These are phyloP conservation scores for Russula abietina DNA, from an alignment of 768 basidiomycete species.

Conservation along the genomic window DNA sequence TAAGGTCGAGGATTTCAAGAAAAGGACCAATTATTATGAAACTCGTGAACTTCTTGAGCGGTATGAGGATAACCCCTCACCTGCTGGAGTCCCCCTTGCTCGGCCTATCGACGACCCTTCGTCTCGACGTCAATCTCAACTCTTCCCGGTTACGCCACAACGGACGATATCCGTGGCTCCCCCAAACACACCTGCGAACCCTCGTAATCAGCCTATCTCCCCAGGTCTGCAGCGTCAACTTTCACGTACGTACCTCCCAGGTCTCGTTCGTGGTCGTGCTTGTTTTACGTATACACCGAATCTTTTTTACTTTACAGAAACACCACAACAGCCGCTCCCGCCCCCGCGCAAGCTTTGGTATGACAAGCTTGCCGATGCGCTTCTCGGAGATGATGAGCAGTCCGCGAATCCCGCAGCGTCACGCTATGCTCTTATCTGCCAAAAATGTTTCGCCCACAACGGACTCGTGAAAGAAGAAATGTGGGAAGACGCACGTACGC, in stretches of 20 bases:
- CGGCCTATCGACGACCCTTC: slow-evolving; percentile 32
- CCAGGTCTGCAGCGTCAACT: slow-evolving; percentile 34
- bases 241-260: slow-evolving; percentile 33
- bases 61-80: slow-evolving; percentile 63
- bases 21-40: slow-evolving; percentile 92
- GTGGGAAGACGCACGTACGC: slow-evolving; percentile 80
- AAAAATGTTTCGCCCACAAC: slow-evolving; percentile 82
- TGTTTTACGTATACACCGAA: neutral
- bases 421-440: slow-evolving; percentile 83
- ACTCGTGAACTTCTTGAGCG: slow-evolving; percentile 86
- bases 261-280: neutral
- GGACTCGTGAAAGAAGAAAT: slow-evolving; percentile 77
- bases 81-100: slow-evolving; percentile 34
- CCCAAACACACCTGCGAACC: slow-evolving; percentile 22
- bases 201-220: slow-evolving; percentile 23
- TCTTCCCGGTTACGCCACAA: slow-evolving; percentile 26
- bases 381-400: slow-evolving; percentile 75
- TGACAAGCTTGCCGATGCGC: slow-evolving; percentile 80
- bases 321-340: slow-evolving; percentile 39
- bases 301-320: slow-evolving; percentile 30
- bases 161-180: slow-evolving; percentile 29
- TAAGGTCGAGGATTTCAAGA: slow-evolving; percentile 94
- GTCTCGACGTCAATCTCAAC: slow-evolving; percentile 33
- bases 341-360: slow-evolving; percentile 72
- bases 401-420: slow-evolving; percentile 35